Evolutionary conservation across 805 yeast genomes (phyloP), one percentile per base, ranked within the genome.

Genomic region (Candida berthetii): DNA sequence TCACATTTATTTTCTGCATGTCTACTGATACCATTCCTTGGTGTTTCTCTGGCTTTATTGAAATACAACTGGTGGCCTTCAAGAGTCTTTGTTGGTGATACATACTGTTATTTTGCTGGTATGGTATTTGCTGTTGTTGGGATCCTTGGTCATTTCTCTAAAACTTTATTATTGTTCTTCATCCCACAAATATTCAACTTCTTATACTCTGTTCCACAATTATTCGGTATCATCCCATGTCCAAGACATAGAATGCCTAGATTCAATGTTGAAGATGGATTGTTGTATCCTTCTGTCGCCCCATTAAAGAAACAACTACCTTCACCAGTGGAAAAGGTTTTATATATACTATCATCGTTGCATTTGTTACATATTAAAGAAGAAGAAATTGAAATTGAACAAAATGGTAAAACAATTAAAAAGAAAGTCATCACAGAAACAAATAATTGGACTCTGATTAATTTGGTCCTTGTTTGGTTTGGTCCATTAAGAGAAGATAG

Each of bases 81-180:
- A 0, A 66, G 66, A 42, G 98, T 88, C 1, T 93, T 93, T 65
- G 99, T 93, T 7, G 99, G 99, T 25, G 99, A 93, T 59, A 91
- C 99, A 1, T 93, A 85, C 68, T 93, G 99, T 65, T 93, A 93
- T 64, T 90, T 93, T 62, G 88, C 96, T 20, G 99, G 99, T 3
- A 93, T 93, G 99, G 96, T 93, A 1, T 89, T 93, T 62, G 99
- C 98, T 0, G 93, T 90, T 22, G 96, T 87, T 25, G 98, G 97
- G 1, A 93, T 93, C 29, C 72, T 87, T 44, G 98, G 98, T 1
- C 99, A 93, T 67, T 93, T 90, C 61, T 87, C 96, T 35, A 93
- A 93, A 64, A 93, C 99, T 0, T 68, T 91, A 50, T 68, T 93
- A 62, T 62, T 90, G 28, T 82, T 93, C 55, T 84, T 93, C 58